phyloP scores from a whole-genome alignment of 108 stramenopile species.

The Parietichytrium sp. region DNA sequence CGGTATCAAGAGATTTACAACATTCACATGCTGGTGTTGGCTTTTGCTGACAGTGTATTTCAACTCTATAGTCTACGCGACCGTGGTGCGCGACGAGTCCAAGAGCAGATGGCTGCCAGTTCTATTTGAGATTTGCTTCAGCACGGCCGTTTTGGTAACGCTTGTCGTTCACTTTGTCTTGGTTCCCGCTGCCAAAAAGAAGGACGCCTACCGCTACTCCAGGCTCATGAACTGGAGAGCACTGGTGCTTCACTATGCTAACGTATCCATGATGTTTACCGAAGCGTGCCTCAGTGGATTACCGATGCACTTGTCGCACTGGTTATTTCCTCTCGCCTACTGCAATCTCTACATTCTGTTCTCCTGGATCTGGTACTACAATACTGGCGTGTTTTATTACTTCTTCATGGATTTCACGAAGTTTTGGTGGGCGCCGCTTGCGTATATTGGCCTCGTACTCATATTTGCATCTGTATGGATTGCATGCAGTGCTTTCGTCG shows the following conservation, averaged over 20 bases:
- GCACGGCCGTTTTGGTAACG: constrained; percentile 18
- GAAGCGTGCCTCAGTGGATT: constrained; percentile 4
- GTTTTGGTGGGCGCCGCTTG: constrained; percentile 24
- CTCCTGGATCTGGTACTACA: constrained; percentile 5
- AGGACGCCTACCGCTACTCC: not conserved
- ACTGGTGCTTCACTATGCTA: constrained; percentile 13
- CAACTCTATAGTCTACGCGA: not conserved
- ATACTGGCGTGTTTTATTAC: constrained; percentile 39
- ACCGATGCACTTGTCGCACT: not conserved
- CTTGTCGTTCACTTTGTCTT: constrained; percentile 40
- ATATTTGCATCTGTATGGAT: not conserved
- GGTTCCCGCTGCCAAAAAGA: not conserved
- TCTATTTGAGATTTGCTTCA: constrained; percentile 37
- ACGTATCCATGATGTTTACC: constrained; percentile 20
- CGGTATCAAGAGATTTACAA: not conserved
- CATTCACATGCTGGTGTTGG: constrained; percentile 38
- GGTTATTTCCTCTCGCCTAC: not conserved
- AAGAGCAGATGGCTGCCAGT: not conserved
- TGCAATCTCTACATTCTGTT: not conserved
- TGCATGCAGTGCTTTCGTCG: not conserved
- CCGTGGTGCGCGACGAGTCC: not conserved
- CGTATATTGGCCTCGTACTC: not conserved
- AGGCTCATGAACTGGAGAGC: not conserved
- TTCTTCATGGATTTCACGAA: constrained; percentile 44
- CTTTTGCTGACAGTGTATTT: constrained; percentile 18